Percentiles rank a stretch among this genome's conserved stretches.
Conservation (phyloP, 257 asterid genomes). For the Solanum arcanum region DNA sequence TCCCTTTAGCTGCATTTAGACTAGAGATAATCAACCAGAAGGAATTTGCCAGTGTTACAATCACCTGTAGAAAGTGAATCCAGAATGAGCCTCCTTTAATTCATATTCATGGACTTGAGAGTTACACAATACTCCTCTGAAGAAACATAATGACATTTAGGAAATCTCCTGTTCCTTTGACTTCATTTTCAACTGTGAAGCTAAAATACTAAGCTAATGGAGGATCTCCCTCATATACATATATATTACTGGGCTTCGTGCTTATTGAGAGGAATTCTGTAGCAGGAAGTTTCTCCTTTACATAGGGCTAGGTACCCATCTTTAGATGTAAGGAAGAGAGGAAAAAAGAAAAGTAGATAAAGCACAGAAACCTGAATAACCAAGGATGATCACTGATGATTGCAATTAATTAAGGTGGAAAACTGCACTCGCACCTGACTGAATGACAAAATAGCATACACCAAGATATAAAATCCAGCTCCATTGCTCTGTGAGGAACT, state of each 20-base stretch:
- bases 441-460: constrained; percentile 64
- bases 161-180: not conserved
- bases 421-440: constrained; percentile 28
- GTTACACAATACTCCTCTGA: not conserved
- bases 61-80: constrained; percentile 36
- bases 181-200: not conserved
- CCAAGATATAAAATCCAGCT: constrained; percentile 64
- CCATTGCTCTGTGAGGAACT: constrained; percentile 34
- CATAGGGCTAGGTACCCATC: not conserved
- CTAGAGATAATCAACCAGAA: constrained; percentile 74
- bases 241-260: not conserved
- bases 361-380: not conserved
- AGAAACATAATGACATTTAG: not conserved
- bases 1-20: constrained; percentile 56
- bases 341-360: not conserved
- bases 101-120: not conserved
- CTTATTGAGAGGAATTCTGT: not conserved
- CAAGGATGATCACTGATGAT: not conserved
- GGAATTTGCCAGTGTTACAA: constrained; percentile 65
- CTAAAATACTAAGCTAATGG: not conserved
- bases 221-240: not conserved
- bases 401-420: not conserved
- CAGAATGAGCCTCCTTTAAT: not conserved
- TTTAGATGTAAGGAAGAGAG: not conserved
- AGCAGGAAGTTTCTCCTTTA: not conserved